These are phyloP conservation scores for Botrytis squamosa DNA, from an alignment of 2,329 filamentous ascomycete genomes.

Conservation along the genomic window DNA sequence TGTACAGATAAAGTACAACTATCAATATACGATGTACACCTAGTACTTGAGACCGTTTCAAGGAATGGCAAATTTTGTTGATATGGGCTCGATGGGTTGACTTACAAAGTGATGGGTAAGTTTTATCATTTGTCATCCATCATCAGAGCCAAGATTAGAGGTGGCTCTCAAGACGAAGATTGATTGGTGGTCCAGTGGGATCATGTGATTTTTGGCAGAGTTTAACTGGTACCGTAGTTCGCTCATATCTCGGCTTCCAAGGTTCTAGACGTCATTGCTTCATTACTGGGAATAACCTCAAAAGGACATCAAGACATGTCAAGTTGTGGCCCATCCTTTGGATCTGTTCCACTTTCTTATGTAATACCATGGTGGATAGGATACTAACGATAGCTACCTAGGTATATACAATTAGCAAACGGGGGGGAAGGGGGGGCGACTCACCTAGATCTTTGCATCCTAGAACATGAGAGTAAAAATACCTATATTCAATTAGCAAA, in stretches of 20 bases:
- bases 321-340: neutral
- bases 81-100: neutral
- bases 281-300: neutral
- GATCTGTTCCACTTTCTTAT: neutral
- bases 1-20: neutral
- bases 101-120: neutral
- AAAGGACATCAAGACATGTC: neutral
- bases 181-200: neutral
- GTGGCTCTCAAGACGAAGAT: neutral
- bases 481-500: neutral
- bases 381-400: no score
- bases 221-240: neutral
- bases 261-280: neutral
- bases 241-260: neutral
- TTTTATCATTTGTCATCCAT: neutral
- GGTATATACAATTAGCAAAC: no score
- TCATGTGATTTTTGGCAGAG: neutral
- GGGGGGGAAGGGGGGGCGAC: no score
- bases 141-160: neutral
- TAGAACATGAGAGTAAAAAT: neutral
- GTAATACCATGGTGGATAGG: neutral
- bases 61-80: neutral
- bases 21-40: neutral
- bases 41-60: neutral
- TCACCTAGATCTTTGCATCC: neutral